Percentiles rank a stretch among this genome's conserved stretches.
These are phyloP conservation scores for Eucalyptus guilfoylei DNA, from an alignment of 345 rosid genomes.

Conservation along the genomic window DNA sequence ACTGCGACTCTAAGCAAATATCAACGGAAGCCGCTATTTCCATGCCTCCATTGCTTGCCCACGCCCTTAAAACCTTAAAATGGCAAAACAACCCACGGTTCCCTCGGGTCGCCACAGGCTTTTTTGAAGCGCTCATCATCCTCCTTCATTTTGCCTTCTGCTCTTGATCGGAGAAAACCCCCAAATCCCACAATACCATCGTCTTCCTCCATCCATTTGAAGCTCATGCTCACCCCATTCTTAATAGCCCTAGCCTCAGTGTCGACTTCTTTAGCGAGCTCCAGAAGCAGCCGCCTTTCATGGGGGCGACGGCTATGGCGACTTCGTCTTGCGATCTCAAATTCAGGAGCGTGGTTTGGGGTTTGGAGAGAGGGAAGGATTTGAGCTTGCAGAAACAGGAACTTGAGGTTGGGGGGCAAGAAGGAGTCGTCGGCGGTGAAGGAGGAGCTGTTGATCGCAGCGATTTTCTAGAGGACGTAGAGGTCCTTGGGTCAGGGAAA, in stretches of 20 bases:
- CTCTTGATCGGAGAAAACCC: accelerated
- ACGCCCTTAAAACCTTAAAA: background rate
- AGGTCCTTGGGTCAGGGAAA: conserved; percentile 9
- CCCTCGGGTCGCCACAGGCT: accelerated
- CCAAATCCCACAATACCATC: too few species aligned
- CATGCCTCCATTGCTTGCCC: background rate
- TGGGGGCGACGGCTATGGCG: background rate
- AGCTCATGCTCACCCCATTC: too few species aligned
- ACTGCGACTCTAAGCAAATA: too few species aligned
- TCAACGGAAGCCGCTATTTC: background rate
- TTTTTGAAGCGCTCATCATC: too few species aligned
- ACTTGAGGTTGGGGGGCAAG: conserved; percentile 52
- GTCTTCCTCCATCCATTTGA: too few species aligned
- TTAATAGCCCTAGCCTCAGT: too few species aligned
- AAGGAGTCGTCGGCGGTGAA: conserved; percentile 21
- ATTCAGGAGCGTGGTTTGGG: background rate
- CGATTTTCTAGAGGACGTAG: conserved; percentile 52
- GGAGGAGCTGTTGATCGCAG: conserved; percentile 57
- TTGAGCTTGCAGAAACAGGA: conserved; percentile 49
- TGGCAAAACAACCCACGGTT: too few species aligned
- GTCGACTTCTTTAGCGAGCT: background rate
- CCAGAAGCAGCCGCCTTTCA: background rate
- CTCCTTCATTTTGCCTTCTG: too few species aligned
- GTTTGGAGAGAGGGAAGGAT: conserved; percentile 15
- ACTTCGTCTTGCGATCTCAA: background rate